These are phyloP conservation scores for Skeletonema marinoi DNA, from an alignment of 108 stramenopile genomes.

Conservation along the genomic window DNA sequence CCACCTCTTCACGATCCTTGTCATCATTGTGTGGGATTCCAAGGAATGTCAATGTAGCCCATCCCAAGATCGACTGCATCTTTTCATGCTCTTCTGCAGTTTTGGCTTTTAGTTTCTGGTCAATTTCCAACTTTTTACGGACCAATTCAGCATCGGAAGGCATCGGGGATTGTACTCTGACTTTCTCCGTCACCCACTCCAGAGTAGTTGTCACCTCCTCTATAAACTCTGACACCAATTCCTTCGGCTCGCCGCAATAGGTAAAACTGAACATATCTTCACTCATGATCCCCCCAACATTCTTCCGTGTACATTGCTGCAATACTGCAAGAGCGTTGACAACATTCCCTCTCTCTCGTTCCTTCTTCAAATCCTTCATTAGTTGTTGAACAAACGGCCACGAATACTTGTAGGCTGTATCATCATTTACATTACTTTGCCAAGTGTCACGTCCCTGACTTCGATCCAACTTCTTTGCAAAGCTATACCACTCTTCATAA, in stretches of 20 bases:
- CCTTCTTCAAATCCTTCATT: constrained; percentile 62
- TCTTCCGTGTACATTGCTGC: constrained; percentile 89
- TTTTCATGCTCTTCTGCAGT: constrained; percentile 32
- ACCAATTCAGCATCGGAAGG: not conserved
- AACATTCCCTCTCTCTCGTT: constrained; percentile 56
- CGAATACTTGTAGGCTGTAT: constrained; percentile 72
- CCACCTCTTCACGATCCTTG: not conserved
- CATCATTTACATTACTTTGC: constrained; percentile 56
- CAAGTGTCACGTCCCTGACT: constrained; percentile 78
- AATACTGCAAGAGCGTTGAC: constrained; percentile 73
- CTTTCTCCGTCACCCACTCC: constrained; percentile 72
- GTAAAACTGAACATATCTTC: constrained; percentile 81
- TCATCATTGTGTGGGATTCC: not conserved
- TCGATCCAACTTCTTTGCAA: constrained; percentile 67
- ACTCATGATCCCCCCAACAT: constrained; percentile 92
- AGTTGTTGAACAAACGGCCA: constrained; percentile 83
- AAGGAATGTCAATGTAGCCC: constrained; percentile 30
- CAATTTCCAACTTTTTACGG: constrained; percentile 6
- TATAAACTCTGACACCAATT: constrained; percentile 75
- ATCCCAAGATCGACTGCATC: constrained; percentile 38
- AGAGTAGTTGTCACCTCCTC: constrained; percentile 74
- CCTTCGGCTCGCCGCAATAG: constrained; percentile 85
- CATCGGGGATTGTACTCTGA: not conserved
- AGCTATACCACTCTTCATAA: constrained; percentile 78
- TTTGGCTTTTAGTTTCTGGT: not conserved